Percentiles rank a stretch among this genome's conserved stretches.
Evolutionary conservation across 2,329 filamentous ascomycete species (phyloP).

Genomic region (Aplosporella prunicola): DNA sequence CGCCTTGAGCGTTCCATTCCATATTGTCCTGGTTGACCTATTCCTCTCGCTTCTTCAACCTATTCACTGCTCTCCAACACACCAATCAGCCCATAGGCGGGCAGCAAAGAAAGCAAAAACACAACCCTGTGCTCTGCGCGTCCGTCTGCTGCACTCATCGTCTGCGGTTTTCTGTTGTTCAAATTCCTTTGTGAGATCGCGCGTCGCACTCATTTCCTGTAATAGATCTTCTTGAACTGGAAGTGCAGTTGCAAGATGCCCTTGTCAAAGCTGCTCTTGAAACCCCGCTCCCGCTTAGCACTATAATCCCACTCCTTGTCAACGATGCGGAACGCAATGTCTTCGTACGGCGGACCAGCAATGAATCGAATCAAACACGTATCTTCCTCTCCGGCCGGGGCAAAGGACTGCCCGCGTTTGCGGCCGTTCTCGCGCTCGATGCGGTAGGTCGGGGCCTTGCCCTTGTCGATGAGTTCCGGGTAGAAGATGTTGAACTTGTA

Average conservation of each 20-base stretch:
- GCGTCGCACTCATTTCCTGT: conserved; percentile 40
- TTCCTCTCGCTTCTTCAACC: too few relatives aligned
- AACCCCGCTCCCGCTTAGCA: conserved; percentile 86
- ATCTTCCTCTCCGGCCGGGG: conserved; percentile 89
- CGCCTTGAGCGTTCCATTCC: too few relatives aligned
- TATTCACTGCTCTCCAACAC: too few relatives aligned
- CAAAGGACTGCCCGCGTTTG: conserved; percentile 82
- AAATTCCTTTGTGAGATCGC: too few relatives aligned
- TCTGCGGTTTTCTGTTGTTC: too few relatives aligned
- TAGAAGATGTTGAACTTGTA: conserved; percentile 99
- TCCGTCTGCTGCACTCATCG: too few relatives aligned
- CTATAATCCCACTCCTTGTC: conserved; percentile 99
- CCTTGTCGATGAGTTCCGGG: conserved; percentile 89
- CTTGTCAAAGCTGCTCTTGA: conserved; percentile 96
- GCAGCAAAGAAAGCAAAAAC: too few relatives aligned
- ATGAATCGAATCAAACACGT: conserved; percentile 95
- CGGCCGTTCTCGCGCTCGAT: conserved; percentile 90
- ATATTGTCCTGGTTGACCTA: too few relatives aligned
- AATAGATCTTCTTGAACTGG: conserved; percentile 79
- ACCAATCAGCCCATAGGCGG: too few relatives aligned
- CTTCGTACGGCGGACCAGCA: conserved; percentile 89
- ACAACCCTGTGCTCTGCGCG: too few relatives aligned
- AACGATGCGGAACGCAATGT: conserved; percentile 93
- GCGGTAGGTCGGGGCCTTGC: conserved; percentile 87
- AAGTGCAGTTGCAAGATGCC: conserved; percentile 95